Evolutionary conservation across 257 asterid species (phyloP).

Genomic region (Leptodermis oblonga): DNA sequence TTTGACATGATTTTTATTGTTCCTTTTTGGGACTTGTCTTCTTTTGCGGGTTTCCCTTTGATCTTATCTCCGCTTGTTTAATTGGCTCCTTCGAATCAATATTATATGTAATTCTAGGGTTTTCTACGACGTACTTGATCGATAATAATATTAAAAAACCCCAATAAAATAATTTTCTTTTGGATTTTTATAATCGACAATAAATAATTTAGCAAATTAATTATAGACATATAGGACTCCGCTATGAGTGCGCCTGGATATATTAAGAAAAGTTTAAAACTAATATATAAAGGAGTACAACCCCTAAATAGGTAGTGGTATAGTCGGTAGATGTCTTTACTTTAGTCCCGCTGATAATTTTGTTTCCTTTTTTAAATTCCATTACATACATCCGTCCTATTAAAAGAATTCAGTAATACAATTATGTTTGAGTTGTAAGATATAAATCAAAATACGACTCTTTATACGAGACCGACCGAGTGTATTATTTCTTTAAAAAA

Average conservation of each 20-base stretch:
- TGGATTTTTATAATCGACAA: too few relatives aligned
- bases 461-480: too few relatives aligned
- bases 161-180: too few relatives aligned
- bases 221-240: neutral
- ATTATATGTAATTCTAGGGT: neutral
- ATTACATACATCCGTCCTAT: too few relatives aligned
- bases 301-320: neutral
- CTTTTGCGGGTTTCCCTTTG: conserved; percentile 8
- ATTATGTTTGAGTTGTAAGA: too few relatives aligned
- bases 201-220: neutral
- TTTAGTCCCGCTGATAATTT: neutral
- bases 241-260: conserved; percentile 6
- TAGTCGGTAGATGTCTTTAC: conserved; percentile 16
- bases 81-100: neutral
- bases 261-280: neutral
- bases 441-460: too few relatives aligned
- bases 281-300: neutral
- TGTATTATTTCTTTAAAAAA: too few relatives aligned
- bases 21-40: conserved; percentile 10
- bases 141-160: too few relatives aligned
- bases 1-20: conserved; percentile 6
- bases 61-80: conserved; percentile 5
- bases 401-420: too few relatives aligned
- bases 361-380: neutral
- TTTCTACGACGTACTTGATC: neutral